Percentiles rank a stretch among this genome's conserved stretches.
These are phyloP conservation scores for Salvia hispanica DNA, from an alignment of 257 asterid species.

Conservation along the genomic window DNA sequence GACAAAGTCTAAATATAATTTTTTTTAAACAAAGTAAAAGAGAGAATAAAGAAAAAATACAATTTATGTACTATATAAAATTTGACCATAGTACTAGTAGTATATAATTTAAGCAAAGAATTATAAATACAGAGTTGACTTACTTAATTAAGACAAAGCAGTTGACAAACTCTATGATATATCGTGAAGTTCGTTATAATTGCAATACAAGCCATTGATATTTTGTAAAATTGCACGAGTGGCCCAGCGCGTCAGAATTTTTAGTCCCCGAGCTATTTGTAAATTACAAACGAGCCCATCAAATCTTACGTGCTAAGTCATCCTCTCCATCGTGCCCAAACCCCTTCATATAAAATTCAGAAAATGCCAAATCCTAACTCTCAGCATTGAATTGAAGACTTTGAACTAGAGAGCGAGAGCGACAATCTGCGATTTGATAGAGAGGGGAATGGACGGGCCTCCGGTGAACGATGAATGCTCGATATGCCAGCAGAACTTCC, in stretches of 20 bases:
- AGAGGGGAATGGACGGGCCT: slow-evolving; percentile 67
- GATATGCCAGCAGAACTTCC: slow-evolving; percentile 71
- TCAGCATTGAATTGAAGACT: background rate
- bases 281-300: slow-evolving; percentile 10
- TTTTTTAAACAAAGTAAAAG: too few species aligned
- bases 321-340: background rate
- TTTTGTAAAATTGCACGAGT: background rate
- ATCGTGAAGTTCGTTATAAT: slow-evolving; percentile 1
- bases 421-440: slow-evolving; percentile 16
- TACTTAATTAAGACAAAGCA: background rate
- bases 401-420: background rate
- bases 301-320: slow-evolving; percentile 33
- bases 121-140: background rate
- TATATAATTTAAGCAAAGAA: too few species aligned
- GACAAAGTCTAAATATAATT: too few species aligned
- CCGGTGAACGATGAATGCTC: slow-evolving; percentile 83
- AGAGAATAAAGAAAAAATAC: too few species aligned
- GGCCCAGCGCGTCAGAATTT: slow-evolving; percentile 8
- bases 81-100: too few species aligned
- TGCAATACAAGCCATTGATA: slow-evolving; percentile 7
- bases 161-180: background rate
- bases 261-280: background rate
- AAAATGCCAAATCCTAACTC: slow-evolving; percentile 23
- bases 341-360: background rate
- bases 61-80: too few species aligned